Evolutionary conservation across 2,329 filamentous ascomycete species (phyloP).

Genomic region (Fusarium annulatum): DNA sequence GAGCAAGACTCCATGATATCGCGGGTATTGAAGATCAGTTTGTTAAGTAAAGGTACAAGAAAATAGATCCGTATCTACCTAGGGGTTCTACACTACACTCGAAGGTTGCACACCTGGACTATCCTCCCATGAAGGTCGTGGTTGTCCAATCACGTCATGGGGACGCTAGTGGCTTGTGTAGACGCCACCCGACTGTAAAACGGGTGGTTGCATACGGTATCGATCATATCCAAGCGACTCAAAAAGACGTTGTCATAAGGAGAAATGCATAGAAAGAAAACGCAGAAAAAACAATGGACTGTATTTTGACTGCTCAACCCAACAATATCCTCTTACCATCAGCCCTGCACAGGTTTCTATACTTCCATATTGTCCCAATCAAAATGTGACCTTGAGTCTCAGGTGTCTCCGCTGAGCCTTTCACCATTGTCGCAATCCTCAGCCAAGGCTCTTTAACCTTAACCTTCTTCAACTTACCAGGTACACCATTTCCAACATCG

Average conservation of each 20-base stretch:
- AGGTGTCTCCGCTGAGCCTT: neutral
- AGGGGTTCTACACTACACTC: slow-evolving; percentile 3
- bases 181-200: slow-evolving; percentile 27
- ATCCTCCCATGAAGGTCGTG: neutral
- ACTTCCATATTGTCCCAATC: neutral
- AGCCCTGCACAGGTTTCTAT: neutral
- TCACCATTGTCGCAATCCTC: neutral
- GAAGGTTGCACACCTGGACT: slow-evolving; percentile 8
- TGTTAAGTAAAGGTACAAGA: neutral
- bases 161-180: slow-evolving; percentile 28
- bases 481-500: neutral
- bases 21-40: neutral
- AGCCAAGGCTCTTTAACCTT: slow-evolving; percentile 9
- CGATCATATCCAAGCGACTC: neutral
- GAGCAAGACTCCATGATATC: slow-evolving; percentile 66
- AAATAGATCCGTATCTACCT: slow-evolving; percentile 2
- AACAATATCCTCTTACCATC: too few species aligned
- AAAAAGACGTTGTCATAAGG: neutral
- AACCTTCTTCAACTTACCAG: slow-evolving; percentile 4
- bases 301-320: neutral
- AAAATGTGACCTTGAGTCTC: neutral
- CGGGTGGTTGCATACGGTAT: neutral
- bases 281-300: neutral
- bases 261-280: neutral
- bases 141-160: slow-evolving; percentile 45